Conservation (phyloP, 176 grass and related monocot species). For the Oryza meyeriana region DNA sequence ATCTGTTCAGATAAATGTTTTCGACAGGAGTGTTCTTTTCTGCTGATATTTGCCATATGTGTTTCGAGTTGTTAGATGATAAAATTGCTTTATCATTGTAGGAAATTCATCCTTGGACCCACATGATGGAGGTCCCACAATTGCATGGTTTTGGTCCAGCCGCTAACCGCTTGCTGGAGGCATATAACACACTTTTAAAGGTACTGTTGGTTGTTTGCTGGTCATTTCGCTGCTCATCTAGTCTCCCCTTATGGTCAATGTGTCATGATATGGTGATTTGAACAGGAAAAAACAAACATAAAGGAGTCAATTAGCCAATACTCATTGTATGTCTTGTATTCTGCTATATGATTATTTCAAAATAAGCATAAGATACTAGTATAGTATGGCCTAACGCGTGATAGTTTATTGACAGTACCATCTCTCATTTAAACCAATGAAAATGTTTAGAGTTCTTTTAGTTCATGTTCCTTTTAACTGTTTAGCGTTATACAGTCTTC, state of each 20-base stretch:
- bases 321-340: background rate
- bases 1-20: background rate
- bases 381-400: background rate
- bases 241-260: background rate
- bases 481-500: background rate
- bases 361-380: background rate
- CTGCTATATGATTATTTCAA: background rate
- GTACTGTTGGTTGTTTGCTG: conserved; percentile 31
- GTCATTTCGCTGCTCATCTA: background rate
- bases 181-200: conserved; percentile 95
- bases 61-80: conserved; percentile 9
- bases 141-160: conserved; percentile 97
- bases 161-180: conserved; percentile 91
- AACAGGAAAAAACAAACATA: background rate
- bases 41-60: background rate
- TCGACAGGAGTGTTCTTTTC: background rate
- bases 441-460: background rate
- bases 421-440: background rate
- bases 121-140: conserved; percentile 99
- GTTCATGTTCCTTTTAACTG: background rate
- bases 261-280: background rate
- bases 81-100: conserved; percentile 25
- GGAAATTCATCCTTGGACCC: conserved; percentile 99
- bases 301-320: background rate
- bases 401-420: background rate